Base-by-base conservation (phyloP, 2,329 filamentous ascomycete genomes). In the Periglandula ipomoeae region DNA sequence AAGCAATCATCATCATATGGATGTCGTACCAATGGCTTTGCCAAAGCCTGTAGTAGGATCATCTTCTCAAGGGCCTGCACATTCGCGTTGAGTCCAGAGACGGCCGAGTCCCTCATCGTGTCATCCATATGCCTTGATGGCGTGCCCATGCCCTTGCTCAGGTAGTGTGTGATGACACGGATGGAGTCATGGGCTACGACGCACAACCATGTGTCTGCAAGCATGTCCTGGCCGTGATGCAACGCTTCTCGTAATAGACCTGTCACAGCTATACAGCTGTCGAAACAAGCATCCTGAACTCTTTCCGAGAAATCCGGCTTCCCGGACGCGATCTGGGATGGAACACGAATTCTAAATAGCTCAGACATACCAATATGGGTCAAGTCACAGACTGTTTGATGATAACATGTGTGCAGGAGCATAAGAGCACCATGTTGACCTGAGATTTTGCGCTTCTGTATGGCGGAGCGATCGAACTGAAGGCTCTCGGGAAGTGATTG, bases 231-330 rank as follows among this genome's bases (percentile, higher is more conserved):
- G n/a, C 32, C 44, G 24, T 46, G 44, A 38, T 46, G 32, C 8
- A 51, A 39, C 10, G 44, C 44, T 22, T 46, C 44, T 26, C 35
- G n/a, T n/a, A 19, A 27, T 4, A 39, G 13, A 37, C n/a, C 24
- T 9, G 32, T 38, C 8, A 39, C 44, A 9, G 44, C 32, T 13
- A 37, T 46, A 22, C 32, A 39, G 34, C 32, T 37, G 13, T 50
- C 45, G 44, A 50, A 50, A 15, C 46, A 41, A 4, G 37, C 44
- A n/a, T 32, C 23, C 44, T 47, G 44, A 3, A 50, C 44, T 26
- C 22, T 19, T 20, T 32, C 34, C 23, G 42, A 11, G 23, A 50
- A 47, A 4, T 43, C 30, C n/a, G 11, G 11, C 38, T 43, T 37
- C 4, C 37, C 44, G n/a, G n/a, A n/a, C 4, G 27, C 5, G 32